Percentiles rank a stretch among this genome's conserved stretches.
Evolutionary conservation across 345 rosid genomes (phyloP).

Genomic region (Linum trigynum): DNA sequence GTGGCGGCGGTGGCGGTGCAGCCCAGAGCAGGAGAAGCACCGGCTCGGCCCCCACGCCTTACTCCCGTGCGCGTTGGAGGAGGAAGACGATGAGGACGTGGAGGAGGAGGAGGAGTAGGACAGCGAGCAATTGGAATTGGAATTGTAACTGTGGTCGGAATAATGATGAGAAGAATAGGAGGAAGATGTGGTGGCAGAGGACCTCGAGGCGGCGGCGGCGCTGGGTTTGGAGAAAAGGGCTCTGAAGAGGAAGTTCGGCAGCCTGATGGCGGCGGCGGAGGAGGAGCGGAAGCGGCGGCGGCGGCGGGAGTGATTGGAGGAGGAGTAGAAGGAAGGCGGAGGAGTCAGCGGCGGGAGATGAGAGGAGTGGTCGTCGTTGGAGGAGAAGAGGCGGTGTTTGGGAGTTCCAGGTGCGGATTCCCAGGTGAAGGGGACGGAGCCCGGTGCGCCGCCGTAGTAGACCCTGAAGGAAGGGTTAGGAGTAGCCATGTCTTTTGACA

Average conservation of each 20-base stretch:
- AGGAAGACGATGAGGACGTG: conserved; percentile 23
- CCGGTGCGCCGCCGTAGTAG: conserved; percentile 61
- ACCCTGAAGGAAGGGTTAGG: conserved; percentile 54
- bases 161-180: conserved; percentile 28
- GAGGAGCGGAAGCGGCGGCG: not conserved
- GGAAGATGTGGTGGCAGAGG: conserved; percentile 30
- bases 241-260: conserved; percentile 14
- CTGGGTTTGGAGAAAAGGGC: conserved; percentile 10
- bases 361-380: conserved; percentile 6
- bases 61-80: conserved; percentile 9
- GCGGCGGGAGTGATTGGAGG: conserved; percentile 3
- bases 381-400: conserved; percentile 24
- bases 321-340: conserved; percentile 40
- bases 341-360: conserved; percentile 44
- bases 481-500: conserved; percentile 44
- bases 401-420: conserved; percentile 89
- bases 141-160: not conserved
- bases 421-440: conserved; percentile 66
- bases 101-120: conserved; percentile 33
- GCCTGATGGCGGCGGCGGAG: conserved; percentile 12
- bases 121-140: not conserved
- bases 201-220: conserved; percentile 6
- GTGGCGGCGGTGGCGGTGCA: conserved; percentile 10
- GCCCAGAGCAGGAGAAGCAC: conserved; percentile 22
- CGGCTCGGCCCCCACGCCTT: conserved; percentile 1